Evolutionary conservation across 2,329 filamentous ascomycete genomes (phyloP).

Genomic region (Trichoderma sp.): DNA sequence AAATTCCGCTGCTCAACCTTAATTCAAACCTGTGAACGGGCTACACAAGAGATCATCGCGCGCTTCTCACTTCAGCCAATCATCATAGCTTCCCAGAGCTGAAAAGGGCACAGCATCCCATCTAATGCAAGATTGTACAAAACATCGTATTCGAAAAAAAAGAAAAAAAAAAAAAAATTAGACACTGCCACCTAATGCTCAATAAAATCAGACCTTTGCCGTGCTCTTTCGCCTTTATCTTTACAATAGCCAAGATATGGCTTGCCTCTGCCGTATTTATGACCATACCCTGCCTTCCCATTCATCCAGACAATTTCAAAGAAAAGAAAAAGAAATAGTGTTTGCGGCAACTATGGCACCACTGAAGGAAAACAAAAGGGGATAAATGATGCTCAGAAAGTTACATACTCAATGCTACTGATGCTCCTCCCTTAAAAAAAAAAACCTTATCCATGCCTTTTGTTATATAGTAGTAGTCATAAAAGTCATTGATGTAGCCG

Average conservation of each 20-base stretch:
- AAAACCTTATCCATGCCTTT: slow-evolving; percentile 16
- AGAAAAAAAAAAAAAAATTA: background rate
- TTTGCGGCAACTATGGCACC: background rate
- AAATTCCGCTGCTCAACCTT: background rate
- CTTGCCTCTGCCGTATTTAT: background rate
- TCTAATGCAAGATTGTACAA: slow-evolving; percentile 8
- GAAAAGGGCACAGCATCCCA: background rate
- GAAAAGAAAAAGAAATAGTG: background rate
- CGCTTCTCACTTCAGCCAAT: background rate
- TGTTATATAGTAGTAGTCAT: slow-evolving; percentile 17
- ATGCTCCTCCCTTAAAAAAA: slow-evolving; percentile 4
- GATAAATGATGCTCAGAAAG: background rate
- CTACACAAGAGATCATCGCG: background rate
- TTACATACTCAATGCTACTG: slow-evolving; percentile 12
- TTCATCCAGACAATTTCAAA: background rate
- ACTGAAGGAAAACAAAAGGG: background rate
- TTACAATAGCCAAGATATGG: background rate
- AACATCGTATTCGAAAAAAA: slow-evolving; percentile 11
- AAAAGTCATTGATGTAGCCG: slow-evolving; percentile 16
- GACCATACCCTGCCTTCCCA: background rate
- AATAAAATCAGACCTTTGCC: background rate
- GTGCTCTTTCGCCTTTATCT: background rate
- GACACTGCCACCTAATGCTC: background rate
- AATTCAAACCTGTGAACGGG: background rate
- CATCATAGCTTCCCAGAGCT: background rate